These are phyloP conservation scores for Heliocybe sulcata DNA, from an alignment of 1,284 basidiomycete species.

Conservation along the genomic window DNA sequence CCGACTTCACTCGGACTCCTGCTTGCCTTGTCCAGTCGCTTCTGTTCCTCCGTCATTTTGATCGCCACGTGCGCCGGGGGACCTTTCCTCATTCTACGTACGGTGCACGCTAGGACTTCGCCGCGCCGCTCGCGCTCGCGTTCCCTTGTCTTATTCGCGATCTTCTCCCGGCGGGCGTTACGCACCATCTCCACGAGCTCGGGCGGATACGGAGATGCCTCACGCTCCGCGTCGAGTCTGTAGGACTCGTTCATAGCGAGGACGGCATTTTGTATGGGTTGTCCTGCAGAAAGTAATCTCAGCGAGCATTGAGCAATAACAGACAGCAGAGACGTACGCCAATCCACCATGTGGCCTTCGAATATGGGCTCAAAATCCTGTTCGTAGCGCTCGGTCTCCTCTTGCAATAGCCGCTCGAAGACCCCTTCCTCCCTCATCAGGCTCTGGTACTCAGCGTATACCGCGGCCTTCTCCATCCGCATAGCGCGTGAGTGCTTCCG, in stretches of 20 bases:
- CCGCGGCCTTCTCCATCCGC: slow-evolving; percentile 28
- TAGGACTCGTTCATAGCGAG: slow-evolving; percentile 25
- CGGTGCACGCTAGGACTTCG: slow-evolving; percentile 41
- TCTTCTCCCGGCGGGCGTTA: slow-evolving; percentile 48
- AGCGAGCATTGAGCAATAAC: not conserved
- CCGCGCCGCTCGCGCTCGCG: slow-evolving; percentile 52
- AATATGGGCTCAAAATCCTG: slow-evolving; percentile 19
- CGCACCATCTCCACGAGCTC: slow-evolving; percentile 41
- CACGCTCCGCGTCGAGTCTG: slow-evolving; percentile 31
- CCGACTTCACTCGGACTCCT: slow-evolving; percentile 51
- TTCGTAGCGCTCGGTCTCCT: slow-evolving; percentile 9
- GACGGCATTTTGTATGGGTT: slow-evolving; percentile 15
- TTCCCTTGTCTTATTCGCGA: slow-evolving; percentile 56
- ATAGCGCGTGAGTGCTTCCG: slow-evolving; percentile 43
- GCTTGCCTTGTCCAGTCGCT: slow-evolving; percentile 32
- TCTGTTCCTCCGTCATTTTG: slow-evolving; percentile 41
- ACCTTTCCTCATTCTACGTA: slow-evolving; percentile 37
- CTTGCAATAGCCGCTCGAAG: slow-evolving; percentile 42
- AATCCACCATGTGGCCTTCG: slow-evolving; percentile 18
- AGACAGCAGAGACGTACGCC: slow-evolving; percentile 31
- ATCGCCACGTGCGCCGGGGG: slow-evolving; percentile 55
- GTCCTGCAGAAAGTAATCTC: not conserved
- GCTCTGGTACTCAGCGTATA: slow-evolving; percentile 26
- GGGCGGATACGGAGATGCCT: slow-evolving; percentile 33
- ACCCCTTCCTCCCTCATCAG: slow-evolving; percentile 46